These are phyloP conservation scores for Solanum bulbocastanum DNA, from an alignment of 257 asterid genomes.

Conservation along the genomic window DNA sequence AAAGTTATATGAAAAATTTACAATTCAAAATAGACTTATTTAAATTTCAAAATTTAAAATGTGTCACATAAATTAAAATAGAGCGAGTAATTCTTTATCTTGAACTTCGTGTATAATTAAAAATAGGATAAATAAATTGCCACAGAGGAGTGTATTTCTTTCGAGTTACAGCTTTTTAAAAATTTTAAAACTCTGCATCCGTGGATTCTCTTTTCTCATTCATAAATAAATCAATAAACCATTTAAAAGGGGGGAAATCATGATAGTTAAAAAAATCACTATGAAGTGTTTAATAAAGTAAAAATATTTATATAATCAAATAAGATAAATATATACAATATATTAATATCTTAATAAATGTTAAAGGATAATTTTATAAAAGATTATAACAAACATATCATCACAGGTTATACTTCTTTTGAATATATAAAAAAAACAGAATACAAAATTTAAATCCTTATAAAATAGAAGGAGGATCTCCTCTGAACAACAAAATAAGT, in stretches of 20 bases:
- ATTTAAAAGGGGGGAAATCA: not conserved
- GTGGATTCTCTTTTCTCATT: not conserved
- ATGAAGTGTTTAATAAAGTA: not conserved
- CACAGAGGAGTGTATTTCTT: not conserved
- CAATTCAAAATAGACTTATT: too few species aligned
- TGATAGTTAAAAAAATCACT: not conserved
- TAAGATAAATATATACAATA: too few species aligned
- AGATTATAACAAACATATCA: too few species aligned
- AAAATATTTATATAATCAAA: too few species aligned
- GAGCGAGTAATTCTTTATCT: not conserved
- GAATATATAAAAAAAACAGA: too few species aligned
- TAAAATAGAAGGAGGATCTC: not conserved
- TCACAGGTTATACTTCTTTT: too few species aligned
- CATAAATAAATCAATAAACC: not conserved
- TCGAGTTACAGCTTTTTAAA: not conserved
- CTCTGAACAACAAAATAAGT: not conserved
- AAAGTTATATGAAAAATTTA: too few species aligned
- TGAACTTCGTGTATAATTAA: not conserved
- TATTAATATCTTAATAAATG: not conserved
- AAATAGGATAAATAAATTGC: not conserved
- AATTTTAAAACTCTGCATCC: not conserved
- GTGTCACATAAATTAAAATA: too few species aligned
- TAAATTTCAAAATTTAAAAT: too few species aligned
- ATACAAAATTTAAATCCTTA: not conserved
- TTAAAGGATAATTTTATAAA: too few species aligned